A percentile compares a stretch with the other conserved stretches of the same genome.
These are phyloP conservation scores for Fusarium albosuccineum DNA, from an alignment of 2,329 filamentous ascomycete species.

Conservation along the genomic window DNA sequence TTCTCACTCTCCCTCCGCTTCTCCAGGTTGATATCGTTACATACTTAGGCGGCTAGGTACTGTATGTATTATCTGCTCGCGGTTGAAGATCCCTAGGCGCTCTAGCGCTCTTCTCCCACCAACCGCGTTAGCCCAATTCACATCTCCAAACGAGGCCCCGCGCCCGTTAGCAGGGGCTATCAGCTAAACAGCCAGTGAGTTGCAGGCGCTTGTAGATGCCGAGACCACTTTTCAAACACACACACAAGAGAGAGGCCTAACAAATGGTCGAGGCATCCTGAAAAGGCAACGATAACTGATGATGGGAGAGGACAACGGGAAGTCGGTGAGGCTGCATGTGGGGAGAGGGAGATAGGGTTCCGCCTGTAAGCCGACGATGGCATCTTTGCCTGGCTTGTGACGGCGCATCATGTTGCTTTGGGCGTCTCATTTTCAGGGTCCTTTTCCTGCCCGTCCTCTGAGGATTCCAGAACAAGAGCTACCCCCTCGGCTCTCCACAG, in stretches of 20 bases:
- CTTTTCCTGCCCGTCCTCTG: not conserved
- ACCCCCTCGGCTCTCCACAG: not conserved
- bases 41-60: no score
- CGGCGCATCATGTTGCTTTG: conserved; percentile 6
- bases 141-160: conserved; percentile 13
- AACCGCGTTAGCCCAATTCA: not conserved
- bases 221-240: conserved; percentile 9
- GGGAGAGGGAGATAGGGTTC: conserved; percentile 23
- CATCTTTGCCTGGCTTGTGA: not conserved
- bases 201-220: conserved; percentile 30
- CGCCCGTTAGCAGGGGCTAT: not conserved
- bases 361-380: conserved; percentile 3
- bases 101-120: not conserved
- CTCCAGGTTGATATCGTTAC: conserved; percentile 1
- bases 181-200: conserved; percentile 25
- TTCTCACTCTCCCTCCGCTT: conserved; percentile 17
- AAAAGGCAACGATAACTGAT: no score
- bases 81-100: not conserved
- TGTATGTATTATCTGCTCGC: no score
- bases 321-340: no score
- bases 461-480: not conserved
- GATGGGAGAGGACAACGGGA: not conserved
- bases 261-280: conserved; percentile 9
- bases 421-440: conserved; percentile 25
- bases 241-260: conserved; percentile 10